Base-by-base conservation (phyloP, 1,139 yeast species). In the Casaregolazyma suthepensis region DNA sequence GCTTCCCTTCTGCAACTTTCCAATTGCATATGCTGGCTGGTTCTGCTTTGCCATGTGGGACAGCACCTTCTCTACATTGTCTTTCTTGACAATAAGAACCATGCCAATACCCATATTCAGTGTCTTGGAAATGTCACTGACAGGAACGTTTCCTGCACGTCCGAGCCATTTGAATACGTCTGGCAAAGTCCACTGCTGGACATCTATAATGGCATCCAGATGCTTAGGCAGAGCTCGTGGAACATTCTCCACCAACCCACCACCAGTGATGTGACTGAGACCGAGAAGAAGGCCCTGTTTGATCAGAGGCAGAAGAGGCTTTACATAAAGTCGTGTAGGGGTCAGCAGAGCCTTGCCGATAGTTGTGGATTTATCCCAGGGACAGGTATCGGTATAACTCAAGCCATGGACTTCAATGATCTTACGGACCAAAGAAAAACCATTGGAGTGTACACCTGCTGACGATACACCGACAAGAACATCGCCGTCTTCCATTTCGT, bases 191-290 rank as follows among this genome's bases (percentile, higher is more conserved):
- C 98, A 91, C 10, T 81, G 72, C 53, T 74, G 74, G 67, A 87
- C 82, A 68, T 93, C 96, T 52, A 94, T 81, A 61, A 75, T 77
- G 17, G 97, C 99, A 66, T 85, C 84, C 60, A 93, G 75, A 63
- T 82, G 72, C 58, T 81, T 74, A 58, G 99, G 99, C 59, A 94
- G 76, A 26, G 96, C 94, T 69, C 99, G 83, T 53, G 99, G 99
- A 55, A 93, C 83, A 71, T 94, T 94, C 71, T 94, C 99, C 40
- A 93, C 85, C 51, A 94, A 78, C 56, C 99, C 99, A 66, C 99
- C 99, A 57, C 99, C 99, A 22, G 99, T 94, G 64, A 94, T 93
- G 69, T 94, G 96, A 5, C 99, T 96, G 68, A 94, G 78, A 57
- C 97, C 99, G 55, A 89, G 77, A 54, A 93, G 70, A 57, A 86